phyloP scores from a whole-genome alignment of 148 eudicot species.

The Amaranthus palmeri region DNA sequence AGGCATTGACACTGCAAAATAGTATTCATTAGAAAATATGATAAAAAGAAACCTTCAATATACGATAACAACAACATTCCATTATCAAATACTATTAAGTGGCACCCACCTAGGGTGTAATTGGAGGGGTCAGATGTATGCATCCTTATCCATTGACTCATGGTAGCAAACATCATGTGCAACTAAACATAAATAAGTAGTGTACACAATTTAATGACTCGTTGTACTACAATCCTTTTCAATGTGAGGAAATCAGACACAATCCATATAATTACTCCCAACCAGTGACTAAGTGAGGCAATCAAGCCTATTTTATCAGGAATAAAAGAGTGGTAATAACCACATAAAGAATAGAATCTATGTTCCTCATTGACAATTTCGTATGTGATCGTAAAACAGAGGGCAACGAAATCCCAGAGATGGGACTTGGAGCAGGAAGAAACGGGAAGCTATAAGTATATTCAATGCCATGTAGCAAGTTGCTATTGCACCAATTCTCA shows the following conservation, averaged over 20 bases:
- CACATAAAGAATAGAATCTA: neutral
- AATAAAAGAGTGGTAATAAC: neutral
- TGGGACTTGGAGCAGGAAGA: neutral
- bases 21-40: slow-evolving; percentile 3
- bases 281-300: neutral
- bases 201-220: no score
- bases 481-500: no score
- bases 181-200: no score
- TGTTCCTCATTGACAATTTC: neutral
- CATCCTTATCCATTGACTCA: no score
- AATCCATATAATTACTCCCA: neutral
- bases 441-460: neutral
- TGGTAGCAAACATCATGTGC: no score
- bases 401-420: neutral
- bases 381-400: neutral
- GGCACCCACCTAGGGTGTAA: no score
- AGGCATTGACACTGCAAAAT: slow-evolving; percentile 69
- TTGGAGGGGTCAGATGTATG: no score
- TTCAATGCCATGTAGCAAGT: no score
- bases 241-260: neutral
- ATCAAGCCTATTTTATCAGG: neutral
- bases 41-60: neutral
- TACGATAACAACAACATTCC: neutral
- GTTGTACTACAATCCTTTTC: no score
- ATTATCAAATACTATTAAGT: neutral